Conservation (phyloP, 768 basidiomycete genomes). For the Filobasidium floriforme region DNA sequence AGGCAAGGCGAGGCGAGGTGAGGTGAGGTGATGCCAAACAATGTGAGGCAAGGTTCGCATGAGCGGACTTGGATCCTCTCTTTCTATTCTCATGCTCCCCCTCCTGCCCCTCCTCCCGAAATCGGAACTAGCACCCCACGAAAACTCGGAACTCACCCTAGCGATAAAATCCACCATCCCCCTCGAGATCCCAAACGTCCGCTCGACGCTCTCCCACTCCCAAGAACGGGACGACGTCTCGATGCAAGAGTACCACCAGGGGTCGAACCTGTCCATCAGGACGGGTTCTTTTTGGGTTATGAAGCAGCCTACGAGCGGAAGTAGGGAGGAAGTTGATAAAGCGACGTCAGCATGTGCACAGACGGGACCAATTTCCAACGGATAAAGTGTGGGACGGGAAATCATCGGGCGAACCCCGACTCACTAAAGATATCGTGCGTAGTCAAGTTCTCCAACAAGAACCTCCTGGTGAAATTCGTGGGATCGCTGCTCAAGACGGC, state of each 20-base stretch:
- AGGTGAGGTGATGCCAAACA: too few species aligned
- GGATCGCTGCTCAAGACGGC: constrained; percentile 25
- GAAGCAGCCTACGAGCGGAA: constrained; percentile 23
- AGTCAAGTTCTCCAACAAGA: constrained; percentile 32
- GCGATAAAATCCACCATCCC: constrained; percentile 34
- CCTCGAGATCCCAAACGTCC: constrained; percentile 38
- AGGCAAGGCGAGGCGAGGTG: too few species aligned
- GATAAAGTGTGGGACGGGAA: too few species aligned
- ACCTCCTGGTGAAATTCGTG: constrained; percentile 33
- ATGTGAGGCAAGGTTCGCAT: too few species aligned
- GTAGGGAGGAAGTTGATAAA: too few species aligned
- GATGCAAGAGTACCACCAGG: constrained; percentile 34
- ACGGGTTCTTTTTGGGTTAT: constrained; percentile 34
- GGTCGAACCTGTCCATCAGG: constrained; percentile 32
- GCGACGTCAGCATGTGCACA: too few species aligned
- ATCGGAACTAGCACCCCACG: too few species aligned
- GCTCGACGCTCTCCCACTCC: constrained; percentile 37
- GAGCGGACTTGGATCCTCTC: neutral
- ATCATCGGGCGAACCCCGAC: too few species aligned
- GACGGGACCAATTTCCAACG: too few species aligned
- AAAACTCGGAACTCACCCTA: constrained; percentile 26
- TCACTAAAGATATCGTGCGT: constrained; percentile 33
- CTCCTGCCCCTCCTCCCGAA: too few species aligned
- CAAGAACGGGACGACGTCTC: constrained; percentile 27
- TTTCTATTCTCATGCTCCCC: neutral